phyloP scores from a whole-genome alignment of 179 eudicot genomes.

The Actinidia polygama region DNA sequence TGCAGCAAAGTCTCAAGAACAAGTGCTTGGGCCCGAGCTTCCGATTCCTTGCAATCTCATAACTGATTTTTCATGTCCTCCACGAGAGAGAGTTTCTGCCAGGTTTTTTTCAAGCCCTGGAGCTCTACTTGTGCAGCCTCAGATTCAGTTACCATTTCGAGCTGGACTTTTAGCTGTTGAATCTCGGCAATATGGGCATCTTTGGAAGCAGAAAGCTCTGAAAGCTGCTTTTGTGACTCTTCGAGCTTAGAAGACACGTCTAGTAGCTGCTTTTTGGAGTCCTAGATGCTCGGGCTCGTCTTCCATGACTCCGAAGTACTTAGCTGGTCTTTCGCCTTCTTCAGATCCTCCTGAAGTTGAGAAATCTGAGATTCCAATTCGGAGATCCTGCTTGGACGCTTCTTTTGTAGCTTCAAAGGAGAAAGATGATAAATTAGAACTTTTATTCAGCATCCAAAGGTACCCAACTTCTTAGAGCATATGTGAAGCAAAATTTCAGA shows the following conservation, averaged over 20 bases:
- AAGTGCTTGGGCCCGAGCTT: slow-evolving; percentile 59
- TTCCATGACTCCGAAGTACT: slow-evolving; percentile 55
- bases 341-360: slow-evolving; percentile 76
- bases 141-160: slow-evolving; percentile 47
- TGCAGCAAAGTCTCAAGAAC: slow-evolving; percentile 62
- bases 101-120: slow-evolving; percentile 54
- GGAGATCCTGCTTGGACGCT: slow-evolving; percentile 60
- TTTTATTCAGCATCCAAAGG: not conserved
- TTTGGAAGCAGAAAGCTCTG: slow-evolving; percentile 39
- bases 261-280: slow-evolving; percentile 57
- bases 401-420: slow-evolving; percentile 42
- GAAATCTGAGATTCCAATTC: slow-evolving; percentile 78
- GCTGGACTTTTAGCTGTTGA: slow-evolving; percentile 56
- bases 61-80: slow-evolving; percentile 73
- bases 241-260: slow-evolving; percentile 63
- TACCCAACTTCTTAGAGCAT: too few relatives aligned
- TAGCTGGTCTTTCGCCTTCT: slow-evolving; percentile 69
- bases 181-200: slow-evolving; percentile 33
- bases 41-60: slow-evolving; percentile 54
- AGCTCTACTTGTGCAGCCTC: slow-evolving; percentile 56
- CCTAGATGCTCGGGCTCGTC: slow-evolving; percentile 58
- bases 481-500: not conserved
- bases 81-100: slow-evolving; percentile 48
- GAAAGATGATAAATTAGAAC: not conserved
- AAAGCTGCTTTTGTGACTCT: slow-evolving; percentile 60